These are phyloP conservation scores for Salvia hispanica DNA, from an alignment of 257 asterid genomes.

Conservation along the genomic window DNA sequence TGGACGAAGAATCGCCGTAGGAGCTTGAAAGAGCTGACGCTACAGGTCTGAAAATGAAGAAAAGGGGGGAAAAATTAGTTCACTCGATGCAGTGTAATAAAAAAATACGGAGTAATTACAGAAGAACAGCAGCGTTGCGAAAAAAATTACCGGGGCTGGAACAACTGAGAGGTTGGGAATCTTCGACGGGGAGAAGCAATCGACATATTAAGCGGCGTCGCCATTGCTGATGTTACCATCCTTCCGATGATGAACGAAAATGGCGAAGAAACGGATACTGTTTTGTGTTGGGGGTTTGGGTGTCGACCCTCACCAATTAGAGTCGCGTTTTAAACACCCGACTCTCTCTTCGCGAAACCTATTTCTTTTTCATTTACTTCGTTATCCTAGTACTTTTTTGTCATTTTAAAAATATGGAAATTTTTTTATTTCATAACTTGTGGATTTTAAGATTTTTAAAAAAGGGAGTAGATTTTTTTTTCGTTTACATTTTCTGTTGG, in stretches of 20 bases:
- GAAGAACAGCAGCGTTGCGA: neutral
- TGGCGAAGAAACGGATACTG: slow-evolving; percentile 18
- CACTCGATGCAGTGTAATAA: neutral
- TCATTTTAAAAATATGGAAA: no score
- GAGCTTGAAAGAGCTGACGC: slow-evolving; percentile 55
- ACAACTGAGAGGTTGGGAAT: slow-evolving; percentile 30
- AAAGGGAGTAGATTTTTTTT: no score
- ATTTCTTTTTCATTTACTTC: no score
- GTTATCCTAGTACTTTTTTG: no score
- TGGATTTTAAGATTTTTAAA: no score
- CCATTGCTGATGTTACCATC: slow-evolving; percentile 72
- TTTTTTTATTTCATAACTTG: no score
- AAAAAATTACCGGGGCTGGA: slow-evolving; percentile 43
- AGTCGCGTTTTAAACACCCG: neutral
- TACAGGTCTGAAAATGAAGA: slow-evolving; percentile 34
- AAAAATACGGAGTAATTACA: slow-evolving; percentile 1
- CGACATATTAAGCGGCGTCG: slow-evolving; percentile 48
- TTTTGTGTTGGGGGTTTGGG: slow-evolving; percentile 18
- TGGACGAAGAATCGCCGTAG: slow-evolving; percentile 50
- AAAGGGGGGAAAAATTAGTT: neutral
- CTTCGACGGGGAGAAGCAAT: slow-evolving; percentile 37
- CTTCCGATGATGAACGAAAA: slow-evolving; percentile 26
- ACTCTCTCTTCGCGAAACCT: no score
- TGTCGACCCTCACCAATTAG: neutral
- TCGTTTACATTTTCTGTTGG: no score